A percentile compares a stretch with the other conserved stretches of the same genome.
These are phyloP conservation scores for Agrocybe pediades DNA, from an alignment of 768 basidiomycete genomes.

Conservation along the genomic window DNA sequence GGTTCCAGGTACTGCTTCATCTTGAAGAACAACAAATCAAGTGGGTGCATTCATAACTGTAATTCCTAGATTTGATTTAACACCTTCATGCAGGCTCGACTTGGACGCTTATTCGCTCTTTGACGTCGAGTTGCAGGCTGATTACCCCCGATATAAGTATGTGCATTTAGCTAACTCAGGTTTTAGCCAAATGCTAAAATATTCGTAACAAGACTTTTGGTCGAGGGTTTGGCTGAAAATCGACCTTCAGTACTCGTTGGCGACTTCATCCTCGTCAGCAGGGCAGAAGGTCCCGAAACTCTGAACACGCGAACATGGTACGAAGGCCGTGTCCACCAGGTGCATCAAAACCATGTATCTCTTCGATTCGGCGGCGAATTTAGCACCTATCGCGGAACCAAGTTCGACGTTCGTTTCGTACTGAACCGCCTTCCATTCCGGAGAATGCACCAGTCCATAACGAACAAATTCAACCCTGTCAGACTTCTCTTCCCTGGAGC, in stretches of 20 bases:
- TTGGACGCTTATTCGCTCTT: constrained; percentile 37
- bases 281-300: constrained; percentile 19
- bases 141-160: constrained; percentile 46
- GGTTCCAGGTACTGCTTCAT: constrained; percentile 48
- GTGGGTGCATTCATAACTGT: constrained; percentile 24
- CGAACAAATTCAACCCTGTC: constrained; percentile 34
- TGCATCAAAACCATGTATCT: constrained; percentile 41
- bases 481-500: constrained; percentile 51
- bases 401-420: constrained; percentile 57
- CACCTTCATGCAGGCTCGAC: constrained; percentile 31
- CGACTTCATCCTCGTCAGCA: constrained; percentile 41
- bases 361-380: constrained; percentile 51
- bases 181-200: background rate
- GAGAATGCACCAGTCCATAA: constrained; percentile 56
- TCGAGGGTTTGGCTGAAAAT: constrained; percentile 59
- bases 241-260: constrained; percentile 61
- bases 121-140: constrained; percentile 34
- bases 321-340: constrained; percentile 51
- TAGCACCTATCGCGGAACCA: constrained; percentile 35
- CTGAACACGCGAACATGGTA: constrained; percentile 32
- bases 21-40: constrained; percentile 52
- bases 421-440: constrained; percentile 55
- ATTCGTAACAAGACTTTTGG: constrained; percentile 37
- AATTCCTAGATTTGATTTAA: background rate
- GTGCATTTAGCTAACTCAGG: too few species aligned